Conservation (phyloP, 257 asterid genomes). For the Jasminum sambac region DNA sequence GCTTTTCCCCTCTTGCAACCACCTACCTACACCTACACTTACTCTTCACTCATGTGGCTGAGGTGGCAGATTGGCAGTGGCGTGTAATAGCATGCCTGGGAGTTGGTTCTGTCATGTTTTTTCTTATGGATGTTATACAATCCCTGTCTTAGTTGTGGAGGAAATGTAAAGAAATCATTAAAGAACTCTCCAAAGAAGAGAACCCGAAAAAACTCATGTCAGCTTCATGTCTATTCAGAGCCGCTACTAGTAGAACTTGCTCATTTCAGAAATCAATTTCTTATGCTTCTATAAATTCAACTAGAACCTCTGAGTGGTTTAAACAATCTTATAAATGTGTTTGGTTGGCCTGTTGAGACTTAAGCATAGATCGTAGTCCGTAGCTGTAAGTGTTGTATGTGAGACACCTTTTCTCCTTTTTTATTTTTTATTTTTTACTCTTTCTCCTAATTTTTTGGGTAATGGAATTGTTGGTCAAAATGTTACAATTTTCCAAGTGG, state of each 20-base stretch:
- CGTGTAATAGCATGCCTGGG: background rate
- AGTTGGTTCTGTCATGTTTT: background rate
- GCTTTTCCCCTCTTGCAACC: too few species aligned
- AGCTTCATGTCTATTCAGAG: background rate
- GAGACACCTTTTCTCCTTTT: background rate
- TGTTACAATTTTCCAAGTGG: conserved; percentile 8
- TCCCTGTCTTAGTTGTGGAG: background rate
- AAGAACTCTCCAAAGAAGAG: background rate
- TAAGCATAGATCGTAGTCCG: too few species aligned
- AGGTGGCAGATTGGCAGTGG: background rate
- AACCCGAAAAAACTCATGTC: background rate
- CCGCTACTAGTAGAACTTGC: background rate
- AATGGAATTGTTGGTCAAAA: background rate
- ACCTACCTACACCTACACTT: background rate
- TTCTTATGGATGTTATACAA: background rate
- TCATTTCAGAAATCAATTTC: background rate
- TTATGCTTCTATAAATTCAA: background rate
- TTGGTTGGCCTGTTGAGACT: background rate
- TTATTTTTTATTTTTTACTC: background rate
- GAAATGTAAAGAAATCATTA: background rate
- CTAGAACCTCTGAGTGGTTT: background rate
- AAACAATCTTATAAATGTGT: background rate
- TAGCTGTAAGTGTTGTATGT: too few species aligned
- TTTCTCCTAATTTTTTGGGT: background rate
- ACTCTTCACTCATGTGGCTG: too few species aligned